Evolutionary conservation across 495 filamentous ascomycete species (phyloP), one percentile per base, ranked within the genome.

Genomic region (Xylaria acuta): DNA sequence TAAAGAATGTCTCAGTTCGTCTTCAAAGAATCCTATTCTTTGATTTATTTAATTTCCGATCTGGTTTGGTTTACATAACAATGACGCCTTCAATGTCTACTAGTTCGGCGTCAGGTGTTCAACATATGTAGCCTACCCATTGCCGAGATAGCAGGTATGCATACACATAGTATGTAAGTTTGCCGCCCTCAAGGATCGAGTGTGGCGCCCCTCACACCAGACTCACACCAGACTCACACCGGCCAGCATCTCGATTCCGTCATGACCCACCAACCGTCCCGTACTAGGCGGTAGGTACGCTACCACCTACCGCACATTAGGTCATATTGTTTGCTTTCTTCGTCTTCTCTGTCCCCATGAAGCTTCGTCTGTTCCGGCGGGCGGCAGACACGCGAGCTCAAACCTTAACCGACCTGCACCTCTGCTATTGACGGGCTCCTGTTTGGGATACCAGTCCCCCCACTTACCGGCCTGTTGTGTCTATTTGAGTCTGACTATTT

Each of bases 221-320:
- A 38, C 36, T 7, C 7, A 38, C n/a, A 7, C 7, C 7, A 38
- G 3, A 38, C 53, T 32, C 67, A 58, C 27, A 32, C n/a, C 49
- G 11, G 14, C 53, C 14, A 60, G 36, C 67, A 69, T 59, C 67
- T 45, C 54, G 68, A 49, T 63, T 59, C 40, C 68, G 68, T 60
- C 68, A 63, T 62, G 41, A 49, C 34, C 51, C 49, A 60, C 68
- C 68, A 59, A 40, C 32, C 43, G 20, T 41, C 49, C n/a, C 40
- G 14, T 8, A 11, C 49, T 18, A 53, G 30, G 25, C 12, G 18
- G 56, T 27, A 62, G 34, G 20, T 63, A 25, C 2, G 58, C n/a
- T 62, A 11, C 14, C 5, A 59, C 30, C 4, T n/a, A 36, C n/a
- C n/a, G n/a, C n/a, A 59, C 30, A 14, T 59, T 53, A 30, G 20